These are phyloP conservation scores for Malus asiatica DNA, from an alignment of 306 rosid genomes.

Conservation along the genomic window DNA sequence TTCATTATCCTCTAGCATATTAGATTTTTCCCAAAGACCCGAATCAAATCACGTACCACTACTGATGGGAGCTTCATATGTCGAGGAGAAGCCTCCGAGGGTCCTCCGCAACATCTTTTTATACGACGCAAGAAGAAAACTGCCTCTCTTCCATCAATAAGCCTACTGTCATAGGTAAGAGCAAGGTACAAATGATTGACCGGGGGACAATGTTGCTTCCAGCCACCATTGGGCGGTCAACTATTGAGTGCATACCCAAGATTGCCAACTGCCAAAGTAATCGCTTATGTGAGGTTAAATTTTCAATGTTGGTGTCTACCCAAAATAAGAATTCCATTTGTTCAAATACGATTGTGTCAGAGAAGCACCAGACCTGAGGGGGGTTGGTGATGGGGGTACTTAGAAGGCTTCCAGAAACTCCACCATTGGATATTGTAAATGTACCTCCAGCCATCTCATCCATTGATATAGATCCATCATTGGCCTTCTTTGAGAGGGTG, in stretches of 20 bases:
- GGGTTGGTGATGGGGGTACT: slow-evolving; percentile 87
- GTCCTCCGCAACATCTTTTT: slow-evolving; percentile 73
- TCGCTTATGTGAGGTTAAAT: not conserved
- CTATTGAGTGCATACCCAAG: slow-evolving; percentile 88
- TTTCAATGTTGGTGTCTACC: not conserved
- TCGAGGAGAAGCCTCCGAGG: slow-evolving; percentile 75
- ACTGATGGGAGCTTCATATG: slow-evolving; percentile 28
- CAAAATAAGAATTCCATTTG: not conserved
- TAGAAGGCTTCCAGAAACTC: slow-evolving; percentile 81
- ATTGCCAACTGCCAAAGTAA: slow-evolving; percentile 58
- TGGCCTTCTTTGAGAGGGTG: slow-evolving; percentile 69
- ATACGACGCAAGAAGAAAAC: slow-evolving; percentile 73
- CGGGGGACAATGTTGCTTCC: slow-evolving; percentile 64
- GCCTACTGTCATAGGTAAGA: slow-evolving; percentile 76
- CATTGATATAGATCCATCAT: slow-evolving; percentile 59
- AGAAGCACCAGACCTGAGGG: slow-evolving; percentile 52
- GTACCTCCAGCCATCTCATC: slow-evolving; percentile 94
- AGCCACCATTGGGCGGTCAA: slow-evolving; percentile 60
- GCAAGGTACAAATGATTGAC: slow-evolving; percentile 79
- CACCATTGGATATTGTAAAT: slow-evolving; percentile 78
- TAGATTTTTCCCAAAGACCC: not conserved
- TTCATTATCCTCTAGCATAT: slow-evolving; percentile 7
- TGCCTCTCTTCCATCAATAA: slow-evolving; percentile 92
- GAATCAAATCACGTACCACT: slow-evolving; percentile 4
- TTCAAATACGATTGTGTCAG: not conserved